Conservation (phyloP, 306 rosid species). For the Cajanus cajan region DNA sequence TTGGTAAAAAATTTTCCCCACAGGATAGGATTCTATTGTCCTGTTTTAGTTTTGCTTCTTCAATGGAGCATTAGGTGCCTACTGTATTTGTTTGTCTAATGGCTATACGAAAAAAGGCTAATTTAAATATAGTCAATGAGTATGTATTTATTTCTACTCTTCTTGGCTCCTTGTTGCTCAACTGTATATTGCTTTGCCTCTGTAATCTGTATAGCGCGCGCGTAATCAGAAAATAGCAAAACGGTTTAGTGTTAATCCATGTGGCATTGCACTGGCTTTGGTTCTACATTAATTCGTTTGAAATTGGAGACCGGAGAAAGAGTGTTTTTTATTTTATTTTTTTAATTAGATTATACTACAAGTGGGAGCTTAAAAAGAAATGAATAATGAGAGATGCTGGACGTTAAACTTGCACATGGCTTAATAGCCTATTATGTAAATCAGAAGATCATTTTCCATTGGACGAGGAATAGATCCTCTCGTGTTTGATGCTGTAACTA, state of each 20-base stretch:
- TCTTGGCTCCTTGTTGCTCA: not conserved
- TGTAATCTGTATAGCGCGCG: too few relatives aligned
- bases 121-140: conserved; percentile 34
- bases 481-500: not conserved
- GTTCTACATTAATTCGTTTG: conserved; percentile 10
- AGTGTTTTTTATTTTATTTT: too few relatives aligned
- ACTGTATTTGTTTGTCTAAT: conserved; percentile 29
- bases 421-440: not conserved
- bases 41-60: conserved; percentile 38
- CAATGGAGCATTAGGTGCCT: conserved; percentile 36
- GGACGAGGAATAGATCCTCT: not conserved
- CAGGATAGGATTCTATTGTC: conserved; percentile 4
- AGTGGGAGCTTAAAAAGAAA: not conserved
- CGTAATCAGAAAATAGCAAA: conserved; percentile 13
- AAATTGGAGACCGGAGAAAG: not conserved
- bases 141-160: conserved; percentile 17
- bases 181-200: conserved; percentile 1
- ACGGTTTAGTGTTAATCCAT: conserved; percentile 15
- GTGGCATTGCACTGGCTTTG: conserved; percentile 1
- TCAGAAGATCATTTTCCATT: not conserved
- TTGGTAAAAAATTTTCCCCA: conserved; percentile 8
- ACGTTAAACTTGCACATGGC: not conserved
- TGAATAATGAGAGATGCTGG: not conserved
- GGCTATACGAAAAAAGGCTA: conserved; percentile 40
- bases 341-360: too few relatives aligned